Evolutionary conservation across 1,284 basidiomycete genomes (phyloP), one percentile per base, ranked within the genome.

Genomic region (Porodaedalea pini): DNA sequence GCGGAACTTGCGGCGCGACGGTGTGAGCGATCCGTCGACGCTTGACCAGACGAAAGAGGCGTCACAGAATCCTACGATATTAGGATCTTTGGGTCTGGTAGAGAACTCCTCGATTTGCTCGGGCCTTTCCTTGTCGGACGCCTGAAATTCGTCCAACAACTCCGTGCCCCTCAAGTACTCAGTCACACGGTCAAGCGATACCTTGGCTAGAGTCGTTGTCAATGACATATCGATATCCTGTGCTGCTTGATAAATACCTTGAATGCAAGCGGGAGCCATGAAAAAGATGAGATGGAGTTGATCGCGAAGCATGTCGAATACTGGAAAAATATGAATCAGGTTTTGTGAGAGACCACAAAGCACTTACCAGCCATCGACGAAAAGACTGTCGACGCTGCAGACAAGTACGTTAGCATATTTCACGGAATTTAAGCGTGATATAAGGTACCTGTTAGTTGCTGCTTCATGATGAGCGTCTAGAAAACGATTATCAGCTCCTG

Each of bases 181-280:
- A 58, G 74, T 69, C 23, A 80, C 68, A 54, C 80, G 77, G 49
- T 76, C 71, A 10, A 81, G 48, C 0, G 79, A 77, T 1, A 82
- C 79, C 55, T 76, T 77, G 65, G 69, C 68, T 75, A 61, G 65
- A 52, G 49, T 17, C 66, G 61, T 8, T 61, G 57, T 58, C 61
- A 68, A 31, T 62, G 61, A 56, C 69, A 64, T 41, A 67, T 65
- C 61, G 66, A 60, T 50, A 68, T 64, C 59, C 62, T 69, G 61
- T 66, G 51, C 15, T 15, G 50, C n/a, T 29, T 17, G 43, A 57
- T 19, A 37, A 17, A 62, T 50, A 65, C 71, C 70, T 64, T 71
- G 68, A n/a, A 73, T 69, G 13, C 72, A 52, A 11, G 45, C 43
- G 0, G 73, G 70, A 11, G 72, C 62, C 53, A 68, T 63, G 45